phyloP scores from a whole-genome alignment of 495 filamentous ascomycete species.

The Terfezia boudieri region DNA sequence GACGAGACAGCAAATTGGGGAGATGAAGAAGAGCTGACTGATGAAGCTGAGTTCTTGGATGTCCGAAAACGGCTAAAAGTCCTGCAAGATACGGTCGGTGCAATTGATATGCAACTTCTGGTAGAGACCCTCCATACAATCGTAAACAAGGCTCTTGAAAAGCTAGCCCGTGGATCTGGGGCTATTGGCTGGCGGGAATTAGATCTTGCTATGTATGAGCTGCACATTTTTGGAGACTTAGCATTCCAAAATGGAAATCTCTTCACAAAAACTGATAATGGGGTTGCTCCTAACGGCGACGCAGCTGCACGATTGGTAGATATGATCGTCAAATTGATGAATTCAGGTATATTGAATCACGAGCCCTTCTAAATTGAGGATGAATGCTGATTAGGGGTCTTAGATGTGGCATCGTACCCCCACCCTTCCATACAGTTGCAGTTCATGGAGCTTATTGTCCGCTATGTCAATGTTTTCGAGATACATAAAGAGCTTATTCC shows the following conservation, averaged over 20 bases:
- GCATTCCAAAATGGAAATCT: constrained; percentile 65
- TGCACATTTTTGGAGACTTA: constrained; percentile 88
- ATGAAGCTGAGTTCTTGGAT: constrained; percentile 97
- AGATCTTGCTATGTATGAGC: constrained; percentile 87
- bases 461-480: constrained; percentile 85
- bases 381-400: not conserved
- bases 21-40: constrained; percentile 77
- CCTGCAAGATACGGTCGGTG: constrained; percentile 72
- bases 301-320: constrained; percentile 55
- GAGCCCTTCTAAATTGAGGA: not conserved
- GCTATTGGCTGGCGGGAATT: constrained; percentile 85
- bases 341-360: constrained; percentile 42
- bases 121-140: constrained; percentile 65
- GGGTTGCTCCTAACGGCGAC: constrained; percentile 33
- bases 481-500: constrained; percentile 54
- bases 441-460: constrained; percentile 94
- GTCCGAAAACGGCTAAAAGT: constrained; percentile 70
- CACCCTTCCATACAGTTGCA: constrained; percentile 85
- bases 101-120: constrained; percentile 63
- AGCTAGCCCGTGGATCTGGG: constrained; percentile 41
- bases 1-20: constrained; percentile 90
- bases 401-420: constrained; percentile 18
- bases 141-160: constrained; percentile 61
- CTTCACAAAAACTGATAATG: constrained; percentile 40
- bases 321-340: constrained; percentile 89